A percentile compares a stretch with the other conserved stretches of the same genome.
Evolutionary conservation across 2,329 filamentous ascomycete species (phyloP).

Genomic region (Rhinocladiella similis): DNA sequence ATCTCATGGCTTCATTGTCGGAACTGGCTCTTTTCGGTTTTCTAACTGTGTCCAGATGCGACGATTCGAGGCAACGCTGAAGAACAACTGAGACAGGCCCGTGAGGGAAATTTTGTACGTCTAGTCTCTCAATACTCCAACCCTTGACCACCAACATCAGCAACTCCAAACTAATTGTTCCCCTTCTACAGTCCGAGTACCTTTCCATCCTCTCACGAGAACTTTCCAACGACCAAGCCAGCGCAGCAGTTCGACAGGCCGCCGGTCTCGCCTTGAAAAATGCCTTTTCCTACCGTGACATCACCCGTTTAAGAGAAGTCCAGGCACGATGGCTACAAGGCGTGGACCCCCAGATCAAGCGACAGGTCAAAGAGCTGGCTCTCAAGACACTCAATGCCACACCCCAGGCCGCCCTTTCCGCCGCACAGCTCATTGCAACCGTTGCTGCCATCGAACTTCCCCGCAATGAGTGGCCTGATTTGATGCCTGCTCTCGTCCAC

Average conservation of each 20-base stretch:
- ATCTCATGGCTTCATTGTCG: neutral
- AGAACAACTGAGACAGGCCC: slow-evolving; percentile 88
- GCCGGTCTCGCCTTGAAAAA: slow-evolving; percentile 98
- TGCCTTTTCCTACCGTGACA: slow-evolving; percentile 92
- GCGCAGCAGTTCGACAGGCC: slow-evolving; percentile 83
- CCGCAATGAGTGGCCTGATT: slow-evolving; percentile 86
- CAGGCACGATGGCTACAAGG: slow-evolving; percentile 91
- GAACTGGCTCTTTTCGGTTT: too few relatives aligned
- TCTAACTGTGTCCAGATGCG: slow-evolving; percentile 64
- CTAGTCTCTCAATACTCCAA: slow-evolving; percentile 25
- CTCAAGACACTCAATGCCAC: slow-evolving; percentile 85
- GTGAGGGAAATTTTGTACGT: slow-evolving; percentile 92
- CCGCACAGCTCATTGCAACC: slow-evolving; percentile 92
- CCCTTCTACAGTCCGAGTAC: slow-evolving; percentile 72
- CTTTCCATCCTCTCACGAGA: slow-evolving; percentile 89
- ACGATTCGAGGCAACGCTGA: slow-evolving; percentile 86
- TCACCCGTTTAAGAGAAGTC: slow-evolving; percentile 79
- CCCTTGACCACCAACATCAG: slow-evolving; percentile 15
- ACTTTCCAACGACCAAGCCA: slow-evolving; percentile 84
- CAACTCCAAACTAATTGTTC: slow-evolving; percentile 6
- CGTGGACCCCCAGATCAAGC: slow-evolving; percentile 79
- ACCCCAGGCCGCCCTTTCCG: slow-evolving; percentile 79
- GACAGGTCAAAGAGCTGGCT: slow-evolving; percentile 83
- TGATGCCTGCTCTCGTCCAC: slow-evolving; percentile 85
- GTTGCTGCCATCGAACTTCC: slow-evolving; percentile 95